Base-by-base conservation (phyloP, 306 rosid species). In the Hippophae rhamnoides region DNA sequence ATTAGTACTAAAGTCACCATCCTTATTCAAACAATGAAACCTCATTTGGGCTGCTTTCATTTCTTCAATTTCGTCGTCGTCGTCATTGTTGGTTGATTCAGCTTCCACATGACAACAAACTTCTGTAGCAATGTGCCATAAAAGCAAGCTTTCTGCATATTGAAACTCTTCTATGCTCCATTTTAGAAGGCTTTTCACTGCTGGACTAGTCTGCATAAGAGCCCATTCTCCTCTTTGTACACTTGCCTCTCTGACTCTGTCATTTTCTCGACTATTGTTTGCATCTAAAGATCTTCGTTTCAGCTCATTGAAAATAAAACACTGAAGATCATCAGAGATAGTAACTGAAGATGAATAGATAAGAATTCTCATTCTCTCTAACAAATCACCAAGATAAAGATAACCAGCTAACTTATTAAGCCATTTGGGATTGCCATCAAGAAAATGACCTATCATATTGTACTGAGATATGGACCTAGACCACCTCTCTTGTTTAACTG, bases 121-220 rank as follows among this genome's bases (percentile, higher is more conserved):
- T 49, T 49, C 53, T 12, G 53, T 49, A 49, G 53, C 53, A 12
- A 49, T 49, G 13, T 49, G 53, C 53, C 53, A 49, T 8, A 49
- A 14, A 49, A 49, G 53, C 8, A 49, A 49, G 53, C 53, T 49
- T 13, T 49, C 53, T 5, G 53, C 53, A 6, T 49, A 49, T 13
- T 49, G 53, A 13, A 49, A 49, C 53, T 49, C 53, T 13, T 6
- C n/a, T 14, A 49, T 6, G 53, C 53, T 49, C 53, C 53, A 49
- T 13, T 49, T 49, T 5, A 49, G 53, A 12, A 12, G n/a, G 6
- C 38, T 13, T 49, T 5, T 49, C n/a, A 23, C 53, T 13, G 53
- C 8, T 13, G 14, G 53, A 49, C n/a, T 31, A 31, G n/a, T 49
- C 26, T 49, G 53, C 53, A 49, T 12, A 2, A 49, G 53, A 49